Evolutionary conservation across 768 basidiomycete species (phyloP).

Genomic region (Boletellus sp.): DNA sequence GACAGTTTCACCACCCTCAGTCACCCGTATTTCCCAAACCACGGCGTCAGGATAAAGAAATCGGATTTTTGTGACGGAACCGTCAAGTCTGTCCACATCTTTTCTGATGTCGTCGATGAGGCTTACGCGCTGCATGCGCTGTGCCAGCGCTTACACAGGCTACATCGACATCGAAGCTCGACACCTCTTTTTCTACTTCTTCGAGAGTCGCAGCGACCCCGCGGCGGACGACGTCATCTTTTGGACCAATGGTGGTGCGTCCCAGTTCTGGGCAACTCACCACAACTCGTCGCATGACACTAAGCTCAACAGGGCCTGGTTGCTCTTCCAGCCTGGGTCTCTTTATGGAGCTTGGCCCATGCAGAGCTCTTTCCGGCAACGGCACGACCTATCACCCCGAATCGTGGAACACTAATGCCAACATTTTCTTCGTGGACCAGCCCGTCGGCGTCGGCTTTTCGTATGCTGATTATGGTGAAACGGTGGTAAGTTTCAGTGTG

Average conservation of each 20-base stretch:
- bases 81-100: constrained; percentile 29
- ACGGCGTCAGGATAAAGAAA: constrained; percentile 42
- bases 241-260: constrained; percentile 54
- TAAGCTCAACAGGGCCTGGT: constrained; percentile 40
- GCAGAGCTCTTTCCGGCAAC: constrained; percentile 51
- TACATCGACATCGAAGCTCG: constrained; percentile 66
- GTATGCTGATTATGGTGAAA: constrained; percentile 41
- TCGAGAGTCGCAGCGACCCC: constrained; percentile 61
- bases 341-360: constrained; percentile 76
- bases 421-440: constrained; percentile 46
- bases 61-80: constrained; percentile 38
- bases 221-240: constrained; percentile 57
- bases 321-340: constrained; percentile 60
- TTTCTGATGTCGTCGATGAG: background rate
- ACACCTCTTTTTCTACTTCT: constrained; percentile 73
- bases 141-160: constrained; percentile 53
- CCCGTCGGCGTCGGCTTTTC: constrained; percentile 46
- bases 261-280: constrained; percentile 15
- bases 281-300: background rate
- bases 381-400: constrained; percentile 53
- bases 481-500: constrained; percentile 30
- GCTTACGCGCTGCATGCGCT: background rate
- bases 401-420: constrained; percentile 65
- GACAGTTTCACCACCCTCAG: constrained; percentile 35
- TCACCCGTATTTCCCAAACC: constrained; percentile 43